Conservation (phyloP, 495 filamentous ascomycete species). For the Neurospora sp. region DNA sequence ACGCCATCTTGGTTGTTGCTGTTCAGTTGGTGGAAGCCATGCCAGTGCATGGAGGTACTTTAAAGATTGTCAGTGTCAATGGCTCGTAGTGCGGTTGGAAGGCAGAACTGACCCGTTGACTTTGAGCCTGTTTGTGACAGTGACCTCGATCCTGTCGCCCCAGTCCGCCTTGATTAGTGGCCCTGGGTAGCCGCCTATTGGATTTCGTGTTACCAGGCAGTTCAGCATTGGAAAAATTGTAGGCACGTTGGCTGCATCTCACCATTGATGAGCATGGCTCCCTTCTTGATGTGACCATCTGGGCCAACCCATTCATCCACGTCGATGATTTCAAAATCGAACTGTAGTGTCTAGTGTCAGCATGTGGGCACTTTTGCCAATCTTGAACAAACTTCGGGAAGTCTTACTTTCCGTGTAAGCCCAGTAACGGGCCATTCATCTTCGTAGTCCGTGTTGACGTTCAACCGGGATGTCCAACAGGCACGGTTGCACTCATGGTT, state of each 20-base stretch:
- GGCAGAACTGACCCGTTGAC: slow-evolving; percentile 9
- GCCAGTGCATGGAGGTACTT: slow-evolving; percentile 21
- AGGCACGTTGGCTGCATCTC: slow-evolving; percentile 6
- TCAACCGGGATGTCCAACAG: not conserved
- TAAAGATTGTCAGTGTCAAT: not conserved
- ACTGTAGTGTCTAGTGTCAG: slow-evolving; percentile 8
- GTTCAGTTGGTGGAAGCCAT: slow-evolving; percentile 19
- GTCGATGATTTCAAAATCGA: slow-evolving; percentile 8
- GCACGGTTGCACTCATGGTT: slow-evolving; percentile 15
- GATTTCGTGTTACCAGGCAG: not conserved
- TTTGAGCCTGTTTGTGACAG: slow-evolving; percentile 14
- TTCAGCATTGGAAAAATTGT: not conserved
- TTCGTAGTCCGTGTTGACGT: slow-evolving; percentile 4
- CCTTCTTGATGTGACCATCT: slow-evolving; percentile 22
- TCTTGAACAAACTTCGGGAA: not conserved
- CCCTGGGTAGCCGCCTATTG: slow-evolving; percentile 4
- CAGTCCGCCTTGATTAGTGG: slow-evolving; percentile 22
- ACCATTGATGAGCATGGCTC: slow-evolving; percentile 25
- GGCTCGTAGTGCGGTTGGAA: not conserved
- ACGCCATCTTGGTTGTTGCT: slow-evolving; percentile 32
- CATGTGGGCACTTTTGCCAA: too few relatives aligned
- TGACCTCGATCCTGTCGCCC: slow-evolving; percentile 18
- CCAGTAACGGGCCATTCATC: not conserved
- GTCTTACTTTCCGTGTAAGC: not conserved
- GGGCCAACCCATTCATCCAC: slow-evolving; percentile 20